Base-by-base conservation (phyloP, 331 rosid species). In the Erythrophleum ivorense region DNA sequence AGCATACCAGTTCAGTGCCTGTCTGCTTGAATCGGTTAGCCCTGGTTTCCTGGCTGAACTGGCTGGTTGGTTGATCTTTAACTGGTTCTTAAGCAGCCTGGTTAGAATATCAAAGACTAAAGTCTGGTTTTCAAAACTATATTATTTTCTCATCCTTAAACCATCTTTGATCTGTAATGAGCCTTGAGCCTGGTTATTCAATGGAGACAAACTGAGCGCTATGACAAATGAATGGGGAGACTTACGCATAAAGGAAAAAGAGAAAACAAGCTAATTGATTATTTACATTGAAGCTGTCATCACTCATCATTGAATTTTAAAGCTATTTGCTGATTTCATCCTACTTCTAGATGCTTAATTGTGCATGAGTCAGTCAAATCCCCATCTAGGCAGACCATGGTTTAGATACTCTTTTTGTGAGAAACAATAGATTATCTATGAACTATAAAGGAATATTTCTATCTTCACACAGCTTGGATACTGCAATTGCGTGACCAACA, bases 401-500 rank as follows among this genome's bases (percentile, higher is more conserved):
- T 24, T 45, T 60, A 58, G 65, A 19, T n/a, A 24, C 13, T 43
- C 10, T 10, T 3, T 29, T 40, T 81, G 29, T 46, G 46, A 19
- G 24, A 68, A 62, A 48, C 46, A 12, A 33, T 43, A 31, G 0
- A 71, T 55, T 53, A 13, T 15, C 48, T 29, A 63, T 82, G 53
- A 16, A 24, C 29, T 24, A 24, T 24, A 24, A 24, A 24, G 29
- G 29, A 24, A 24, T n/a, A 36, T 71, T 82, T 5, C 31, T 59
- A 50, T 79, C 80, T 74, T 83, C 68, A 13, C 50, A 4, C 88
- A 95, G 98, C 93, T 91, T 77, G 88, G 86, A 7, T 95, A 80
- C 85, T 91, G 98, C 94, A 85, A 91, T 7, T 91, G 79, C 74
- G 91, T 92, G 77, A 81, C 86, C 31, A 84, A 85, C 31, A 90